A percentile compares a stretch with the other conserved stretches of the same genome.
These are phyloP conservation scores for Neopestalotiopsis sp. DNA, from an alignment of 2,329 filamentous ascomycete species.

Conservation along the genomic window DNA sequence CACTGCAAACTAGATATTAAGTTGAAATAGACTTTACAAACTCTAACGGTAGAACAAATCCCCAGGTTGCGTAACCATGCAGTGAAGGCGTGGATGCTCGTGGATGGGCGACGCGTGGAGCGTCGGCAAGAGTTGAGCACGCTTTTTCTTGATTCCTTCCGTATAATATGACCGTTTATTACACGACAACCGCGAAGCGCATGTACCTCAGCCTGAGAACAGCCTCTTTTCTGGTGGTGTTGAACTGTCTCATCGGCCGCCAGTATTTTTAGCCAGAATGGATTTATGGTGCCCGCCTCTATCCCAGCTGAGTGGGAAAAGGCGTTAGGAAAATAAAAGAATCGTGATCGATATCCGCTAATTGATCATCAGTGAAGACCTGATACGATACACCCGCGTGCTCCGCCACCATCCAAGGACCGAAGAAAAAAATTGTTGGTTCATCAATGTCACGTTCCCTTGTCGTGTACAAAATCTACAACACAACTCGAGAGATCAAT, in stretches of 20 bases:
- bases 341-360: background rate
- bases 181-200: background rate
- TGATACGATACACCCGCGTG: background rate
- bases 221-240: background rate
- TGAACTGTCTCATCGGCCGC: background rate
- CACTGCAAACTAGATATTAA: background rate
- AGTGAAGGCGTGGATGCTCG: background rate
- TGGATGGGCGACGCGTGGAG: background rate
- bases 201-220: background rate
- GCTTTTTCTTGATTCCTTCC: no score
- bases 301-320: background rate
- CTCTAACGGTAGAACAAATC: background rate
- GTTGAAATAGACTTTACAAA: constrained; percentile 2
- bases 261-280: background rate
- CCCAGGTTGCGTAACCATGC: background rate
- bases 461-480: background rate
- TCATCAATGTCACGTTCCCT: background rate
- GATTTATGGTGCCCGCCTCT: background rate
- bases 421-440: background rate
- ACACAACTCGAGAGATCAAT: background rate
- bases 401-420: background rate
- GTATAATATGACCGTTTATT: no score
- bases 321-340: background rate
- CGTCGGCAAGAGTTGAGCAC: background rate
- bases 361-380: background rate